These are phyloP conservation scores for Fraxinus anomala DNA, from an alignment of 257 asterid genomes.

Conservation along the genomic window DNA sequence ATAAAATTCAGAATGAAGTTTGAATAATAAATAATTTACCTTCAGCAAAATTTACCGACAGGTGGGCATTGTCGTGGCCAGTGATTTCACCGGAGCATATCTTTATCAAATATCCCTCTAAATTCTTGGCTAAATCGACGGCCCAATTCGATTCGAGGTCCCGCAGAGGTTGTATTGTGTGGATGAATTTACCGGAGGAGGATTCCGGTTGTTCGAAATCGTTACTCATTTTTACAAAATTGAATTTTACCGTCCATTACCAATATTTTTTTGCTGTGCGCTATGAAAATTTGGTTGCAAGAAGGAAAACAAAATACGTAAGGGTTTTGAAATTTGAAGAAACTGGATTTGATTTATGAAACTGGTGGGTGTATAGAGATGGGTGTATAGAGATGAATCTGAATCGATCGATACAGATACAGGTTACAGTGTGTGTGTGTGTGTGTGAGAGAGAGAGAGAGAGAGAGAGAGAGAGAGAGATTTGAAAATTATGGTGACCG, in stretches of 20 bases:
- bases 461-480: conserved; percentile 8
- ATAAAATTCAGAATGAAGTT: neutral
- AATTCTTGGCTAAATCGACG: conserved; percentile 81
- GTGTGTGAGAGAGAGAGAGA: neutral
- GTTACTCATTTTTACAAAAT: conserved; percentile 39
- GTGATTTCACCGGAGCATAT: conserved; percentile 84
- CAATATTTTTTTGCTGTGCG: neutral
- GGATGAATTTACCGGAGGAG: conserved; percentile 54
- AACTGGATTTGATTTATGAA: neutral
- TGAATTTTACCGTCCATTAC: neutral
- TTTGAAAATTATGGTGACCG: conserved; percentile 26
- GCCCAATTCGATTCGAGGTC: conserved; percentile 92
- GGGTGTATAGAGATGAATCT: too few species aligned
- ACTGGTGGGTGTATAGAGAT: neutral
- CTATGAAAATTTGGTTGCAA: neutral
- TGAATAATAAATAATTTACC: conserved; percentile 37
- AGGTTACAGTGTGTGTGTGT: neutral
- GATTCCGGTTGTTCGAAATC: conserved; percentile 48
- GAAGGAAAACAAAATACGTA: neutral
- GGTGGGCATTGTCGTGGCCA: conserved; percentile 46
- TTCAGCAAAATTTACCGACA: conserved; percentile 82
- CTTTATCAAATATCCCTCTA: conserved; percentile 77
- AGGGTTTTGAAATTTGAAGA: neutral
- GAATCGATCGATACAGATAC: neutral
- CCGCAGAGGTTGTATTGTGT: conserved; percentile 68